A percentile compares a stretch with the other conserved stretches of the same genome.
phyloP scores from a whole-genome alignment of 345 rosid species.

The Citrus mangshanensis region DNA sequence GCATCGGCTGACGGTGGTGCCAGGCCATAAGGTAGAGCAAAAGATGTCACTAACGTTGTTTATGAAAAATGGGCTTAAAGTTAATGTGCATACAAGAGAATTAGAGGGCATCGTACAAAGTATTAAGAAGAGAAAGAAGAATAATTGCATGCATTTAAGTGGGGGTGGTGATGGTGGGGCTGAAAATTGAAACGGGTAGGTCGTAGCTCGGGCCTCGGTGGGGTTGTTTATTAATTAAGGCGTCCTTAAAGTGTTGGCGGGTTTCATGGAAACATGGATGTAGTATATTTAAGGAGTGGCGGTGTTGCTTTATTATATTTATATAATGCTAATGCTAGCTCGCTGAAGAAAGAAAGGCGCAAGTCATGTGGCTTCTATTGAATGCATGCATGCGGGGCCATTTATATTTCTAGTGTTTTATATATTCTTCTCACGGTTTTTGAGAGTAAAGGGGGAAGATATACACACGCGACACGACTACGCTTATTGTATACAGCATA shows the following conservation, averaged over 20 bases:
- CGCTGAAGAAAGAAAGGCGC: not conserved
- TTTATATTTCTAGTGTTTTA: no score
- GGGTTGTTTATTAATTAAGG: constrained; percentile 11
- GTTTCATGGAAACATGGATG: not conserved
- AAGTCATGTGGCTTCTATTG: not conserved
- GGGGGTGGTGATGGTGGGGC: constrained; percentile 12
- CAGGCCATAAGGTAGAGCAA: constrained; percentile 90
- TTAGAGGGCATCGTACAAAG: constrained; percentile 35
- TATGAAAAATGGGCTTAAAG: constrained; percentile 83
- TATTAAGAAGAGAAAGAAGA: constrained; percentile 23
- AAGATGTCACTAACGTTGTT: constrained; percentile 93
- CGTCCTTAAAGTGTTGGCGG: constrained; percentile 19
- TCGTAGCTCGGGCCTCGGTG: no score
- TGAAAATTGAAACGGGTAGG: no score
- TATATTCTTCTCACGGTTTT: not conserved
- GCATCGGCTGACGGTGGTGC: constrained; percentile 58
- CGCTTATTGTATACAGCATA: not conserved
- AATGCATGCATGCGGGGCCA: no score
- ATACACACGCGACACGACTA: not conserved
- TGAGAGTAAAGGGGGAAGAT: not conserved
- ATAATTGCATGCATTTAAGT: constrained; percentile 6
- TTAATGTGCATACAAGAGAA: constrained; percentile 61
- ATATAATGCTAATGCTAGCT: no score
- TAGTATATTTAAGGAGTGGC: constrained; percentile 9
- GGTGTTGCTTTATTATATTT: not conserved